phyloP scores from a whole-genome alignment of 2,329 filamentous ascomycete species.

The Fusarium pseudonygamai region DNA sequence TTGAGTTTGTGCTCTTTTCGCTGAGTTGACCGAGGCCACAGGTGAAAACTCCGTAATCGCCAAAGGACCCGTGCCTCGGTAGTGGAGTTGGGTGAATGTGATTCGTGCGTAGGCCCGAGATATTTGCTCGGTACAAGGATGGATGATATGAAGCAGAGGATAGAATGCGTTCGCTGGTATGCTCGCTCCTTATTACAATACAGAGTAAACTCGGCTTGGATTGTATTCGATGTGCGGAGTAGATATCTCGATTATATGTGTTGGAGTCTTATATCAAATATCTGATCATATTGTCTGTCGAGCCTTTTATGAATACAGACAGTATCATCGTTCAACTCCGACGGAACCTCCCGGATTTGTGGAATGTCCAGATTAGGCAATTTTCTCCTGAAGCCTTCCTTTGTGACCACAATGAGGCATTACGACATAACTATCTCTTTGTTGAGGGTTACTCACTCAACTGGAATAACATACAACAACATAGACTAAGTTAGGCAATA shows the following conservation, averaged over 20 bases:
- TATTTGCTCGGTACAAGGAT: not conserved
- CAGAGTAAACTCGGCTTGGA: not conserved
- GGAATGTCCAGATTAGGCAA: slow-evolving; percentile 2
- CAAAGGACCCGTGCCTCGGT: slow-evolving; percentile 34
- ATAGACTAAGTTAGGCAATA: too few species aligned
- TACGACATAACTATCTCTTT: not conserved
- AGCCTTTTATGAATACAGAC: not conserved
- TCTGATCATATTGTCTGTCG: too few species aligned
- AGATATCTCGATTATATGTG: not conserved
- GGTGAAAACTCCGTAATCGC: slow-evolving; percentile 21
- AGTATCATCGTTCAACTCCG: not conserved
- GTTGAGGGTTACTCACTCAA: not conserved
- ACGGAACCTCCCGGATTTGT: not conserved
- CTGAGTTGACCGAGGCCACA: slow-evolving; percentile 35
- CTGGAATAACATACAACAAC: not conserved
- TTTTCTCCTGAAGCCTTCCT: not conserved
- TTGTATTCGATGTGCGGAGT: not conserved
- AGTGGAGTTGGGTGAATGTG: slow-evolving; percentile 24
- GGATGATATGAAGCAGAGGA: not conserved
- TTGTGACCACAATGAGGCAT: not conserved
- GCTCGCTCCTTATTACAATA: not conserved
- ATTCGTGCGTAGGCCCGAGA: slow-evolving; percentile 33
- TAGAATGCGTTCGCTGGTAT: not conserved
- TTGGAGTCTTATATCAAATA: not conserved
- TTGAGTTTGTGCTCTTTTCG: slow-evolving; percentile 13